These are phyloP conservation scores for Catharanthus roseus DNA, from an alignment of 257 asterid genomes.

Conservation along the genomic window DNA sequence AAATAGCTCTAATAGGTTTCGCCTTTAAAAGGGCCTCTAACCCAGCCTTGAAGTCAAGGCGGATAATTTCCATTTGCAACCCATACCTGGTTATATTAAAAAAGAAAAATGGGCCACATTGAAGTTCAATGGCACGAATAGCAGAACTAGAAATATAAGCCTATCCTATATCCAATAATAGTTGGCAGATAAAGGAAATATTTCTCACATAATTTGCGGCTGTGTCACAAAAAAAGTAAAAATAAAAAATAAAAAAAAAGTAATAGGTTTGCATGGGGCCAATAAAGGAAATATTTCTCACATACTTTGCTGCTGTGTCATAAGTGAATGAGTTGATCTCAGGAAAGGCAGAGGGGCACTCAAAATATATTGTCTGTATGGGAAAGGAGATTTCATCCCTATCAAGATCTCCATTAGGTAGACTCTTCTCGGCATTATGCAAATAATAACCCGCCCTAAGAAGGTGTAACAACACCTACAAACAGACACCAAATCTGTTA, in stretches of 20 bases:
- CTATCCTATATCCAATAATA: not conserved
- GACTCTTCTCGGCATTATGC: conserved; percentile 40
- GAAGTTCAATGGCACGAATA: conserved; percentile 14
- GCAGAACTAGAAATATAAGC: not conserved
- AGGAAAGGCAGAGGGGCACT: conserved; percentile 77
- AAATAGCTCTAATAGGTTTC: conserved; percentile 76
- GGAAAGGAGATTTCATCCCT: conserved; percentile 52
- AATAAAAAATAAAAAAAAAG: no score
- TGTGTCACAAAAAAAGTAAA: conserved; percentile 55
- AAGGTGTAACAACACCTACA: conserved; percentile 84
- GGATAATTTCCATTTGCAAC: conserved; percentile 74
- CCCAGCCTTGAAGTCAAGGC: conserved; percentile 88
- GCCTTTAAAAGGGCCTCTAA: conserved; percentile 73
- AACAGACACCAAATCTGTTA: conserved; percentile 10
- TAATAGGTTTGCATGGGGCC: not conserved
- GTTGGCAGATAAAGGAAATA: not conserved
- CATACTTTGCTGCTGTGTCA: conserved; percentile 62
- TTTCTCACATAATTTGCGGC: conserved; percentile 48
- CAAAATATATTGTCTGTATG: conserved; percentile 78
- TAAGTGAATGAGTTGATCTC: conserved; percentile 92
- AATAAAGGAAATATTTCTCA: not conserved
- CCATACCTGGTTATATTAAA: conserved; percentile 50
- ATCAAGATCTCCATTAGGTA: conserved; percentile 27
- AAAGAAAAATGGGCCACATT: conserved; percentile 14
- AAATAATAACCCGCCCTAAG: conserved; percentile 83